Evolutionary conservation across 169 alveolate genomes (phyloP).

Genomic region (Plasmodium gonderi): DNA sequence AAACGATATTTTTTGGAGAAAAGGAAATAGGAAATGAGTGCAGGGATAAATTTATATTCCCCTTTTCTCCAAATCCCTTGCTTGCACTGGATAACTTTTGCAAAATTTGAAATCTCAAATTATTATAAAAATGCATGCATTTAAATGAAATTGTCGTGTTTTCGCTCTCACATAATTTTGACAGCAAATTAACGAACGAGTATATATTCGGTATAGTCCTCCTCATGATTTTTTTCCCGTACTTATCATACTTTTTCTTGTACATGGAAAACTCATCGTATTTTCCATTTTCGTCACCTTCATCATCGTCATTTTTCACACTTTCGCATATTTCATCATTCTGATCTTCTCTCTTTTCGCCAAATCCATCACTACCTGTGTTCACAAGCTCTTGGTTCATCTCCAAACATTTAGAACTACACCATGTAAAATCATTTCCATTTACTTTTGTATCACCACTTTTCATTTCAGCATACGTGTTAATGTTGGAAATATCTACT

Average conservation of each 20-base stretch:
- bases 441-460: not conserved
- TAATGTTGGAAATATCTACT: too few relatives aligned
- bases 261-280: not conserved
- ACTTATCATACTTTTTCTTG: slow-evolving; percentile 45
- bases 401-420: too few relatives aligned
- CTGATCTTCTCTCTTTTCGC: not conserved
- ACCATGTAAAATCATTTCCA: not conserved
- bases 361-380: not conserved
- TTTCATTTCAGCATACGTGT: not conserved
- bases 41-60: slow-evolving; percentile 14
- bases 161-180: slow-evolving; percentile 71
- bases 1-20: slow-evolving; percentile 66
- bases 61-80: not conserved
- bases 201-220: slow-evolving; percentile 61
- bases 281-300: not conserved
- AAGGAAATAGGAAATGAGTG: slow-evolving; percentile 64
- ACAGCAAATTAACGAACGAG: slow-evolving; percentile 59
- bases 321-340: too few relatives aligned
- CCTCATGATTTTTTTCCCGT: slow-evolving; percentile 39
- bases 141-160: slow-evolving; percentile 38
- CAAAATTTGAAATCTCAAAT: slow-evolving; percentile 39
- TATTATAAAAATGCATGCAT: slow-evolving; percentile 69
- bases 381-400: too few relatives aligned
- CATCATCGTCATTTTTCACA: not conserved
- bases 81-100: slow-evolving; percentile 28